Percentiles rank a stretch among this genome's conserved stretches.
Conservation (phyloP, 495 filamentous ascomycete species). For the Xylaria bambusicola region DNA sequence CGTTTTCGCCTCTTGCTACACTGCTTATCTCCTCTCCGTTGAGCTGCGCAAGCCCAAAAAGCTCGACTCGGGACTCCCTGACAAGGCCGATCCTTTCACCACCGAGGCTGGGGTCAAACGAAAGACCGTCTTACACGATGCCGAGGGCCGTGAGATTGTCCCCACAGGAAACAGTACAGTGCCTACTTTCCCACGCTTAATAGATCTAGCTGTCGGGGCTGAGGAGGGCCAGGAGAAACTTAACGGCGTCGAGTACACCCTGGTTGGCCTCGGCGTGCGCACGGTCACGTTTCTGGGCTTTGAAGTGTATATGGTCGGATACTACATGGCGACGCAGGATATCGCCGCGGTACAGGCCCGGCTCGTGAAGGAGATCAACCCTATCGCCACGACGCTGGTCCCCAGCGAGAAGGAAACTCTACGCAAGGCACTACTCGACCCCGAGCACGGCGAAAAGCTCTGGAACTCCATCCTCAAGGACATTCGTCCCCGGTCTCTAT, state of each 20-base stretch:
- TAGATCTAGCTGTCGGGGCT: constrained; percentile 58
- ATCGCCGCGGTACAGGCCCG: constrained; percentile 57
- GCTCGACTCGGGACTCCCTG: constrained; percentile 46
- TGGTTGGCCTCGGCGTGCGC: constrained; percentile 83
- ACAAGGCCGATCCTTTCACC: constrained; percentile 45
- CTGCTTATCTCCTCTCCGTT: constrained; percentile 42
- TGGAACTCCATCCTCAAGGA: constrained; percentile 73
- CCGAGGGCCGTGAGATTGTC: constrained; percentile 66
- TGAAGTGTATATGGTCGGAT: constrained; percentile 90
- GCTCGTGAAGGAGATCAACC: constrained; percentile 54
- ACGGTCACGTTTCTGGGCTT: constrained; percentile 89
- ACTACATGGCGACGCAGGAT: constrained; percentile 82
- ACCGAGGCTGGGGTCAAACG: constrained; percentile 46
- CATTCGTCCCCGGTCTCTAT: constrained; percentile 62
- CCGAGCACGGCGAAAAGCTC: constrained; percentile 62
- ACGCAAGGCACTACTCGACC: constrained; percentile 67
- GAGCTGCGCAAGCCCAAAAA: constrained; percentile 39
- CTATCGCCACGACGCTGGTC: constrained; percentile 80
- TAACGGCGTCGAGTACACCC: constrained; percentile 69
- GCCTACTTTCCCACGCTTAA: constrained; percentile 75
- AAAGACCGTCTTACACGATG: constrained; percentile 56
- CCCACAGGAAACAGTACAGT: constrained; percentile 81
- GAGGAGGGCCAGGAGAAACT: constrained; percentile 31
- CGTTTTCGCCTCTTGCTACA: constrained; percentile 51
- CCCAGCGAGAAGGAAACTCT: constrained; percentile 72